Conservation (phyloP, 2,329 filamentous ascomycete species). For the Aspergillus fructus region DNA sequence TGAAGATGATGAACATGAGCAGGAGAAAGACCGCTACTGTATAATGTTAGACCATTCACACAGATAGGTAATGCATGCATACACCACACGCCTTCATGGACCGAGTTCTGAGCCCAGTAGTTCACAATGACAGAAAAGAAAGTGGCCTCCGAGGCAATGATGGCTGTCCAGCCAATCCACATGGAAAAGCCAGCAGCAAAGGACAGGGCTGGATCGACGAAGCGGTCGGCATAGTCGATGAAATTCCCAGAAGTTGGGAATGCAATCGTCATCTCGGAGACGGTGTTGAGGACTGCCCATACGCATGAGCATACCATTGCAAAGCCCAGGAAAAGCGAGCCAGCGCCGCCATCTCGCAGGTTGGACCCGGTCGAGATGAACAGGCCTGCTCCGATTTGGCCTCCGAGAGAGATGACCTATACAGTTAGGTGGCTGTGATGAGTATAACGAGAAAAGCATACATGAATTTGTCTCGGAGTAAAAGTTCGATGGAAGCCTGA, state of each 20-base stretch:
- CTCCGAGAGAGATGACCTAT: constrained; percentile 5
- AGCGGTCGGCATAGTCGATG: constrained; percentile 12
- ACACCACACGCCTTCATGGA: not conserved
- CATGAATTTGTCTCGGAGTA: constrained; percentile 7
- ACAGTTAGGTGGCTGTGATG: not conserved
- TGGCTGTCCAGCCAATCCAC: constrained; percentile 8
- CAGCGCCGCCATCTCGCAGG: constrained; percentile 32
- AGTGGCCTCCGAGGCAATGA: constrained; percentile 1
- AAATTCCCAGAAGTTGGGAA: constrained; percentile 19
- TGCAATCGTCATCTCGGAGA: constrained; percentile 39
- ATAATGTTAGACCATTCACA: not conserved
- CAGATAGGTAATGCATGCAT: not conserved
- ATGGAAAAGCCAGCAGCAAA: constrained; percentile 5
- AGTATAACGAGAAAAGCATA: not conserved
- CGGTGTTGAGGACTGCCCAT: constrained; percentile 32
- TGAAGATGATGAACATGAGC: constrained; percentile 1
- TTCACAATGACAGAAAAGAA: constrained; percentile 1
- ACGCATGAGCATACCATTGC: constrained; percentile 29
- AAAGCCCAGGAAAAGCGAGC: constrained; percentile 35
- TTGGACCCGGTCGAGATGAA: constrained; percentile 22
- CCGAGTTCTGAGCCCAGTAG: constrained; percentile 1
- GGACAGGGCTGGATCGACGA: constrained; percentile 10
- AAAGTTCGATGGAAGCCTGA: constrained; percentile 2
- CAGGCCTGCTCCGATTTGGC: constrained; percentile 18
- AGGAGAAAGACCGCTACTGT: constrained; percentile 4